These are phyloP conservation scores for Prototheca cutis DNA, from an alignment of 163 green algal species.

Conservation along the genomic window DNA sequence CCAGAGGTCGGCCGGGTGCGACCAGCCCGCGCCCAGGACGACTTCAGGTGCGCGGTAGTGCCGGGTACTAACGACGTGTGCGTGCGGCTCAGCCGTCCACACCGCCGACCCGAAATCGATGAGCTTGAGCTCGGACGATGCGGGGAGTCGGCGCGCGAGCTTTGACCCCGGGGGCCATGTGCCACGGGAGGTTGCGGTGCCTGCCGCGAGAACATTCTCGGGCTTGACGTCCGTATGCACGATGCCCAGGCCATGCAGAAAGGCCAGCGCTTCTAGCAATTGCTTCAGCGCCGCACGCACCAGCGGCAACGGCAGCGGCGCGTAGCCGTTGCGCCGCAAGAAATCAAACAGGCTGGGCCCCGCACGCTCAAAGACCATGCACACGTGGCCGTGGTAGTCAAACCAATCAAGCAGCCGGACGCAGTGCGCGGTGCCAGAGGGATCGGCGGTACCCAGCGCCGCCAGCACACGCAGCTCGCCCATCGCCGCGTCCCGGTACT, in stretches of 20 bases:
- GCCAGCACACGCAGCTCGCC: constrained; percentile 89
- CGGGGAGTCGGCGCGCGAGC: constrained; percentile 30
- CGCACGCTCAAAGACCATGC: constrained; percentile 98
- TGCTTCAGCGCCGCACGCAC: constrained; percentile 68
- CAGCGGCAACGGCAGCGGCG: constrained; percentile 61
- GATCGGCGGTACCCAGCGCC: constrained; percentile 72
- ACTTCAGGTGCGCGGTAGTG: constrained; percentile 89
- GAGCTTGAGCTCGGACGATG: constrained; percentile 48
- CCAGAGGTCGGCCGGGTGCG: constrained; percentile 89
- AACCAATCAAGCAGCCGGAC: constrained; percentile 88
- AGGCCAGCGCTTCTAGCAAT: constrained; percentile 73
- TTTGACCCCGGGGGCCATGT: background rate
- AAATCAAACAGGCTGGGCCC: constrained; percentile 93
- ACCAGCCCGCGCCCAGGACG: constrained; percentile 92
- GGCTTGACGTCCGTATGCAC: constrained; percentile 96
- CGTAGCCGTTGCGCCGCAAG: constrained; percentile 76
- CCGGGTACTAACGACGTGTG: constrained; percentile 38
- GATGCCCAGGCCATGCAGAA: constrained; percentile 81
- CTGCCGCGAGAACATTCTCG: constrained; percentile 80
- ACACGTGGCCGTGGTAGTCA: constrained; percentile 91
- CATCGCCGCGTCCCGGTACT: constrained; percentile 94
- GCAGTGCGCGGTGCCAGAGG: constrained; percentile 44
- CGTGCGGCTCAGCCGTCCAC: constrained; percentile 90
- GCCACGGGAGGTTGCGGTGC: constrained; percentile 34
- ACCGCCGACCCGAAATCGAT: constrained; percentile 98